phyloP scores from a whole-genome alignment of 2,329 filamentous ascomycete genomes.

The Sphaerulina populicola region DNA sequence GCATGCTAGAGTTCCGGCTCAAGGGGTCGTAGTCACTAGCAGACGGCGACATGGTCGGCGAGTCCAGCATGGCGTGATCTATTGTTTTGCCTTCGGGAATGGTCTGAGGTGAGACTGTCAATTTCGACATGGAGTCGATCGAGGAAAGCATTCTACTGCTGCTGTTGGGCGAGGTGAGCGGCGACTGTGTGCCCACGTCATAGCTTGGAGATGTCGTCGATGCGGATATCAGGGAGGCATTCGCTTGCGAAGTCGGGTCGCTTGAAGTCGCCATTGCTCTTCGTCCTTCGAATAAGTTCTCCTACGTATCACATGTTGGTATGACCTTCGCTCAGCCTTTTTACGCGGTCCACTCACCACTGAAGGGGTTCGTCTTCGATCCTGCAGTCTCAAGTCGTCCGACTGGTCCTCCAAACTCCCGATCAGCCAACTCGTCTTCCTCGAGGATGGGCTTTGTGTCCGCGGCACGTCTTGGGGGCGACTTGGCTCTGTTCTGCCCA shows the following conservation, averaged over 20 bases:
- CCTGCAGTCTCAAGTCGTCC: conserved; percentile 20
- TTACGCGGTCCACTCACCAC: conserved; percentile 23
- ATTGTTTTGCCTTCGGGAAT: conserved; percentile 26
- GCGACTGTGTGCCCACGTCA: conserved; percentile 18
- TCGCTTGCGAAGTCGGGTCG: conserved; percentile 18
- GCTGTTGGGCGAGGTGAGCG: conserved; percentile 20
- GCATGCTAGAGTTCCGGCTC: conserved; percentile 27
- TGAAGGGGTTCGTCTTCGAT: conserved; percentile 29
- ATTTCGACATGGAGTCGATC: conserved; percentile 27
- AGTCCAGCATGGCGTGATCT: conserved; percentile 22
- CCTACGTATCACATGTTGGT: conserved; percentile 19
- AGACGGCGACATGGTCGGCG: conserved; percentile 22
- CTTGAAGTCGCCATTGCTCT: conserved; percentile 20
- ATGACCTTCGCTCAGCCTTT: conserved; percentile 4
- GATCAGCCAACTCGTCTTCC: conserved; percentile 27
- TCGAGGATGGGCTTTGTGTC: conserved; percentile 23
- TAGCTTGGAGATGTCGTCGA: conserved; percentile 27
- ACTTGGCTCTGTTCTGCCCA: conserved; percentile 20
- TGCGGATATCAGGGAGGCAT: conserved; percentile 30
- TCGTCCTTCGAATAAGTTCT: conserved; percentile 21
- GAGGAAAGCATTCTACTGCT: conserved; percentile 22
- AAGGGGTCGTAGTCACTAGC: conserved; percentile 22
- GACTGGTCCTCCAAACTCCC: conserved; percentile 17
- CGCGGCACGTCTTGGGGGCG: conserved; percentile 26
- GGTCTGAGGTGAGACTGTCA: conserved; percentile 28